These are phyloP conservation scores for Cryptosporidium baileyi DNA, from an alignment of 169 alveolate species.

Conservation along the genomic window DNA sequence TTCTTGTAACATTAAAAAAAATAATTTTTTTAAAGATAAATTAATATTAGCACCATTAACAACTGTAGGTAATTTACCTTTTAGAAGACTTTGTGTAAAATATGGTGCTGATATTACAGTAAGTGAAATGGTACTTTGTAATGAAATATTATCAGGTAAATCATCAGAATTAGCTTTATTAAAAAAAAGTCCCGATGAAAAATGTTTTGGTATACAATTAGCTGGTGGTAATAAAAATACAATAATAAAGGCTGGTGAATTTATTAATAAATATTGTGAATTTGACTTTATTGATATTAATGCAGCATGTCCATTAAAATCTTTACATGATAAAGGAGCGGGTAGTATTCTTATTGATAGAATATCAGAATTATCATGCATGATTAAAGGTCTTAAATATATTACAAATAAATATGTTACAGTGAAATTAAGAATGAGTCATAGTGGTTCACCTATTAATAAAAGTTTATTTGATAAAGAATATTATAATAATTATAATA, in stretches of 20 bases:
- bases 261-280: slow-evolving; percentile 61
- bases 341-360: slow-evolving; percentile 73
- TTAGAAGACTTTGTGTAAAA: slow-evolving; percentile 75
- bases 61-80: slow-evolving; percentile 80
- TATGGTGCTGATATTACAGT: slow-evolving; percentile 70
- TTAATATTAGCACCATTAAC: slow-evolving; percentile 78
- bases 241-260: slow-evolving; percentile 72
- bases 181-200: slow-evolving; percentile 77
- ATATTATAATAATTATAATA: slow-evolving; percentile 26
- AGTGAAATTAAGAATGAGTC: slow-evolving; percentile 79
- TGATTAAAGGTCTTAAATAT: slow-evolving; percentile 71
- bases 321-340: slow-evolving; percentile 76
- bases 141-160: slow-evolving; percentile 77
- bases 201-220: slow-evolving; percentile 83
- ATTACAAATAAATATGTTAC: slow-evolving; percentile 75
- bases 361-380: slow-evolving; percentile 53
- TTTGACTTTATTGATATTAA: slow-evolving; percentile 81
- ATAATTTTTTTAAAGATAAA: slow-evolving; percentile 1
- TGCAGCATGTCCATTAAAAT: slow-evolving; percentile 85
- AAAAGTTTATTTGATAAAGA: slow-evolving; percentile 3
- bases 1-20: no score
- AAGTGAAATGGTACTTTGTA: slow-evolving; percentile 83
- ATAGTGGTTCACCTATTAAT: slow-evolving; percentile 70
- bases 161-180: slow-evolving; percentile 81
- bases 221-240: slow-evolving; percentile 74